Evolutionary conservation across 768 basidiomycete genomes (phyloP).

Genomic region (Lentinula guzmanii): DNA sequence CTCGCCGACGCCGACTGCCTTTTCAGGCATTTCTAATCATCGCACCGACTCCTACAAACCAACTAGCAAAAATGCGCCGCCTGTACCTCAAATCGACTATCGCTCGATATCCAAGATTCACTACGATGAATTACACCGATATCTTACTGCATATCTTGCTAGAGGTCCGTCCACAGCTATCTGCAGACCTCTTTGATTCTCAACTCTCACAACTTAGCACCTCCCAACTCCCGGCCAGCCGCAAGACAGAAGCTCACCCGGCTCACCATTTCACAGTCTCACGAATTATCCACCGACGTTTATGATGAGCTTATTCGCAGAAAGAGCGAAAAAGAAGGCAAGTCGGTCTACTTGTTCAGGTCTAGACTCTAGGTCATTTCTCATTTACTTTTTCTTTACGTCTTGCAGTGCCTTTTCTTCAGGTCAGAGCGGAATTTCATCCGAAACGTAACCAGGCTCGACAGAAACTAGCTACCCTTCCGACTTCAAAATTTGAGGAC

Average conservation of each 20-base stretch:
- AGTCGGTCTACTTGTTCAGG: slow-evolving; percentile 12
- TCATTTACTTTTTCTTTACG: slow-evolving; percentile 9
- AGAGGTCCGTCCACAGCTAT: slow-evolving; percentile 43
- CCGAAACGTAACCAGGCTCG: slow-evolving; percentile 97
- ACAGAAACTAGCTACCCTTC: slow-evolving; percentile 93
- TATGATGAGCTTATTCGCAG: slow-evolving; percentile 92
- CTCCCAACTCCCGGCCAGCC: slow-evolving; percentile 71
- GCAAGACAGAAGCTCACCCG: slow-evolving; percentile 91
- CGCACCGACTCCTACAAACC: slow-evolving; percentile 74
- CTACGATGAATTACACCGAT: slow-evolving; percentile 66
- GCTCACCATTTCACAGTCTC: slow-evolving; percentile 92
- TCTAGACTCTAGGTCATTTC: not conserved
- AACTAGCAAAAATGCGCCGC: slow-evolving; percentile 44
- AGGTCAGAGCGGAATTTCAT: slow-evolving; percentile 90
- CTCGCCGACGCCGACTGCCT: slow-evolving; percentile 80
- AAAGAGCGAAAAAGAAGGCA: slow-evolving; percentile 69
- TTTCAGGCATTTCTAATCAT: slow-evolving; percentile 88
- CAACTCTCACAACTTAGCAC: slow-evolving; percentile 36
- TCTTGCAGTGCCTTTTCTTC: slow-evolving; percentile 75
- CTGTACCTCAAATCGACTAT: slow-evolving; percentile 54
- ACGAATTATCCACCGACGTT: slow-evolving; percentile 96
- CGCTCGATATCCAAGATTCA: slow-evolving; percentile 60
- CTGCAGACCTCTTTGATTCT: not conserved
- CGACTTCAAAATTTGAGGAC: slow-evolving; percentile 85
- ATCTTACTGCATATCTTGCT: slow-evolving; percentile 68